Conservation (phyloP, 164 flowering plant species). For the Magnolia sinica region DNA sequence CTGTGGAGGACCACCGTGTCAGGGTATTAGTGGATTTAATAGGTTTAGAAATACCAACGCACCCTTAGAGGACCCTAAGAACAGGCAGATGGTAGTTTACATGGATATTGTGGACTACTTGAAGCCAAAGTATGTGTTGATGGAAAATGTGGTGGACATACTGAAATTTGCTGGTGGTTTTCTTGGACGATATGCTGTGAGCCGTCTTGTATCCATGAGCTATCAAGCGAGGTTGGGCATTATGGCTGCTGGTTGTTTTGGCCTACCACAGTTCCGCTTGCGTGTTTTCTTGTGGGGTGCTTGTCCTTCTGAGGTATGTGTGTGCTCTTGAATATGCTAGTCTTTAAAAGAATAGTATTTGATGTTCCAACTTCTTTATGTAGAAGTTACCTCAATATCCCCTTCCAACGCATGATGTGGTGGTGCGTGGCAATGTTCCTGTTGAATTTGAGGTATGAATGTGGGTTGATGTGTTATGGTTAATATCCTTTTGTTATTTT, state of each 20-base stretch:
- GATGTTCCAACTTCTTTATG: conserved; percentile 1
- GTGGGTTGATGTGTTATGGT: neutral
- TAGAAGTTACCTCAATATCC: conserved; percentile 79
- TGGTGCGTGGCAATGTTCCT: conserved; percentile 48
- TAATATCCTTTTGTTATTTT: too few relatives aligned
- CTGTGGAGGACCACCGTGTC: conserved; percentile 98
- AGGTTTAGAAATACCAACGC: conserved; percentile 51
- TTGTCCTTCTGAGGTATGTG: conserved; percentile 42
- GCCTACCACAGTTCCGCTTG: conserved; percentile 80
- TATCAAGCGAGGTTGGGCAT: conserved; percentile 78
- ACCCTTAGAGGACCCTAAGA: conserved; percentile 66
- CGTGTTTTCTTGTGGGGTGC: conserved; percentile 93
- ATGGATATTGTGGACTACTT: conserved; percentile 72
- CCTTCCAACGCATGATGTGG: conserved; percentile 75
- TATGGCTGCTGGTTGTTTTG: conserved; percentile 86
- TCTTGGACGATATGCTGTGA: conserved; percentile 70
- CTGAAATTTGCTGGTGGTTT: conserved; percentile 54
- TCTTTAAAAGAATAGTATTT: neutral
- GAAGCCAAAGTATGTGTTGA: conserved; percentile 68
- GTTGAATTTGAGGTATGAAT: conserved; percentile 60
- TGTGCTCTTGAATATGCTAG: neutral
- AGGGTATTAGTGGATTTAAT: conserved; percentile 88
- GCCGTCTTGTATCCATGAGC: conserved; percentile 55
- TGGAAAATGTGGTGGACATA: conserved; percentile 90
- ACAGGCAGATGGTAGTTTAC: conserved; percentile 60